These are phyloP conservation scores for Panellus pusillus DNA, from an alignment of 768 basidiomycete genomes.

Conservation along the genomic window DNA sequence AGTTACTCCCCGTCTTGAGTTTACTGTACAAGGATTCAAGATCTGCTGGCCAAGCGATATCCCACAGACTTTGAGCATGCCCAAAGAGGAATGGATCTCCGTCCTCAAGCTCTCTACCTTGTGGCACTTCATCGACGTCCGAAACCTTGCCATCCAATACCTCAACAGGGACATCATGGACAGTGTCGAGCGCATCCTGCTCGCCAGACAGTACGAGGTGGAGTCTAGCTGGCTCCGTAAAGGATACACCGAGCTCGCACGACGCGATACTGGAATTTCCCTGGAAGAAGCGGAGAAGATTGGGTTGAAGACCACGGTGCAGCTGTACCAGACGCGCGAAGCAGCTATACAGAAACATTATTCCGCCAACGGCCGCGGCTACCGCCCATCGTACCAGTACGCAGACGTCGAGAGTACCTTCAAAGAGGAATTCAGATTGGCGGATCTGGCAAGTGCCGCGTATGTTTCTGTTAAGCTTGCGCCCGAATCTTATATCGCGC, in stretches of 20 bases:
- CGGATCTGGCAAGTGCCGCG: no score
- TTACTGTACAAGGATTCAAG: no score
- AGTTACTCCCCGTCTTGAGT: no score
- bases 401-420: no score
- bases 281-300: conserved; percentile 20
- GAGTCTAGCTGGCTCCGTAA: conserved; percentile 32
- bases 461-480: no score
- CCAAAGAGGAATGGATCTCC: conserved; percentile 27
- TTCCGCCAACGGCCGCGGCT: no score
- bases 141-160: conserved; percentile 25
- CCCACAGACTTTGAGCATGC: not conserved
- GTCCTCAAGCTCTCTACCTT: conserved; percentile 31
- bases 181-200: conserved; percentile 29
- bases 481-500: no score
- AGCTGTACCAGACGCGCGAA: conserved; percentile 10
- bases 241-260: conserved; percentile 29
- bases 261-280: conserved; percentile 23
- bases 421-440: no score
- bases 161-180: conserved; percentile 19
- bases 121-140: conserved; percentile 30
- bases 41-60: no score
- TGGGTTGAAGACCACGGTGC: conserved; percentile 8
- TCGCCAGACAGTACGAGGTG: conserved; percentile 34
- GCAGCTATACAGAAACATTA: conserved; percentile 10
- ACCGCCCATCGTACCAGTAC: no score